Evolutionary conservation across 495 filamentous ascomycete genomes (phyloP), one percentile per base, ranked within the genome.

Genomic region (Trichoderma erinaceum): DNA sequence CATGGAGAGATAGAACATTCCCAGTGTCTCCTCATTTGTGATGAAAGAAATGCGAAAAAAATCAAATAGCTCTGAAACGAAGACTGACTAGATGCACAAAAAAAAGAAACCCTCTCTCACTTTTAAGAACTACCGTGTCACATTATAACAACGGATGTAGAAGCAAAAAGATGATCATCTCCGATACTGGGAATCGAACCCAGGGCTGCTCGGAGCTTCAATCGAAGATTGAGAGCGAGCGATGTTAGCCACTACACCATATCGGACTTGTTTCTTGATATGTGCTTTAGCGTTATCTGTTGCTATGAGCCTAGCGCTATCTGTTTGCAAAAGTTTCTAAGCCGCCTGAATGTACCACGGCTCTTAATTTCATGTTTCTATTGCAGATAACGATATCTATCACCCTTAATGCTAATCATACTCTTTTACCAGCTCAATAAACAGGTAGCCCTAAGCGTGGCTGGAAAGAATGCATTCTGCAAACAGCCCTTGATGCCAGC

Each of bases 141-240:
- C 35, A 6, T 38, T 38, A 4, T 5, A 38, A 7, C 35, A 10
- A 2, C 18, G 44, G 12, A 48, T 13, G 44, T 48, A 43, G 12
- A 32, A 3, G 56, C 56, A 61, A 61, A 61, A 61, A 32, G 16
- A 61, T 12, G 35, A 61, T 7, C 3, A 2, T 32, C 56, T 61
- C 56, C 56, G 56, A 61, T 61, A 61, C 56, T 61, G 56, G 56
- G 56, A 61, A 61, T 61, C 56, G 56, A 61, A 61, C 56, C 56
- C 56, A 61, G 56, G 56, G 56, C 56, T 61, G 56, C 56, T 61
- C 56, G 56, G 56, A 29, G 27, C 56, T 61, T 61, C 56, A 61
- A 61, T 61, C 56, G 56, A 61, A 61, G 63, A 44, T 41, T 65
- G 35, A 65, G 63, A 65, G 63, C 63, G 63, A 65, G 63, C 35